These are phyloP conservation scores for Syncephalis fuscata DNA, from an alignment of 371 early-diverging fungal genomes.

Conservation along the genomic window DNA sequence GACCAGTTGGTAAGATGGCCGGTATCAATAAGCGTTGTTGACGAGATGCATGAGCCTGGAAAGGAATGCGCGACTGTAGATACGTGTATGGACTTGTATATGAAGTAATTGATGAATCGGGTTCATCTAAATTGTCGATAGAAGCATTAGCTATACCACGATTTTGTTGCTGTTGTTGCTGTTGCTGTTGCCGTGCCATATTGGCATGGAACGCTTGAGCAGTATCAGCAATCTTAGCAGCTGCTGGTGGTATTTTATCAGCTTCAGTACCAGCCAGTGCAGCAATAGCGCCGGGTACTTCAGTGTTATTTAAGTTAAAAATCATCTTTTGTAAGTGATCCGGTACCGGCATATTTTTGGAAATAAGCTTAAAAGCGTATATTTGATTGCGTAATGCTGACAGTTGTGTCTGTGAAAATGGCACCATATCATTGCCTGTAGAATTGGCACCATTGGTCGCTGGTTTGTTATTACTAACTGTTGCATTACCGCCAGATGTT, in stretches of 20 bases:
- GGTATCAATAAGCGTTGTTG: constrained; percentile 56
- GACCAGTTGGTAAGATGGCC: constrained; percentile 53
- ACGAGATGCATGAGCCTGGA: constrained; percentile 34
- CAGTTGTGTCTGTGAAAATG: constrained; percentile 44
- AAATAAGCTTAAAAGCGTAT: constrained; percentile 57
- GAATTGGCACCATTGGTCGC: constrained; percentile 4
- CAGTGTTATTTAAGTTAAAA: constrained; percentile 25
- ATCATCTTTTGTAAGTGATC: constrained; percentile 47
- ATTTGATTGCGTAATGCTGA: constrained; percentile 59
- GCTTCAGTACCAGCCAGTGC: constrained; percentile 14
- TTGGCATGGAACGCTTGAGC: constrained; percentile 5
- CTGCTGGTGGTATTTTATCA: constrained; percentile 11
- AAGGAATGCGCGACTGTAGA: constrained; percentile 25
- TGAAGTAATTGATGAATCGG: background rate
- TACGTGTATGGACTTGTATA: constrained; percentile 22
- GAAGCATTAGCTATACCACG: background rate
- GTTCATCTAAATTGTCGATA: background rate
- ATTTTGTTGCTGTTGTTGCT: constrained; percentile 6
- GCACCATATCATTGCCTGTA: background rate
- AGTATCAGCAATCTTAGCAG: constrained; percentile 7
- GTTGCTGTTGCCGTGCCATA: constrained; percentile 13
- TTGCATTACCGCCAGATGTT: background rate
- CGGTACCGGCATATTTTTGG: constrained; percentile 66
- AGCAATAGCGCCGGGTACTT: constrained; percentile 14
- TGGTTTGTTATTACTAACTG: background rate